A percentile compares a stretch with the other conserved stretches of the same genome.
Conservation (phyloP, 2,329 filamentous ascomycete species). For the Fusarium xylarioides region DNA sequence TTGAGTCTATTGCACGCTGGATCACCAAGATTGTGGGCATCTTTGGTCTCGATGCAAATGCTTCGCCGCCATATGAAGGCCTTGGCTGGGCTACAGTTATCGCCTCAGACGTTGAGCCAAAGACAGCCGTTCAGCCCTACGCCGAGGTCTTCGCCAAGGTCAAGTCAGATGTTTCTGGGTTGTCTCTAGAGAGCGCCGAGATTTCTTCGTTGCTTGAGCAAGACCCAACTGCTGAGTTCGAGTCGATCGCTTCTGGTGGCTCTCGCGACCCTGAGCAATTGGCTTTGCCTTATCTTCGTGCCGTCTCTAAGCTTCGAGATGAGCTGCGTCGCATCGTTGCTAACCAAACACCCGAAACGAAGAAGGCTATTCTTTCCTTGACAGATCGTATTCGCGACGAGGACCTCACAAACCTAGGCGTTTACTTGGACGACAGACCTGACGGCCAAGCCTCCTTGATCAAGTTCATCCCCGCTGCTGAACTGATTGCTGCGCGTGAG, state of each 20-base stretch:
- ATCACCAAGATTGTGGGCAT: constrained; percentile 85
- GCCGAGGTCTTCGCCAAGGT: constrained; percentile 56
- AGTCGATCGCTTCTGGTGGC: constrained; percentile 55
- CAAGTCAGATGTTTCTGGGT: constrained; percentile 54
- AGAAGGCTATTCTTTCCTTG: constrained; percentile 77
- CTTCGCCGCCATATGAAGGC: constrained; percentile 62
- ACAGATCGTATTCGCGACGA: constrained; percentile 84
- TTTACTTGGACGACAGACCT: constrained; percentile 88
- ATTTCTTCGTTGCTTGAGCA: constrained; percentile 55
- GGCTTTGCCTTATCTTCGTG: constrained; percentile 64
- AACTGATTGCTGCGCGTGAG: constrained; percentile 66
- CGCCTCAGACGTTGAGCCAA: constrained; percentile 54
- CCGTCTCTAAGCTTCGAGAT: constrained; percentile 66
- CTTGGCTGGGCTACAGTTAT: constrained; percentile 63
- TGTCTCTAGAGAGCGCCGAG: constrained; percentile 60
- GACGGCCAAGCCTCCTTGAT: constrained; percentile 76
- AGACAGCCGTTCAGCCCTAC: constrained; percentile 59
- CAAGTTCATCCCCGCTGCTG: constrained; percentile 66
- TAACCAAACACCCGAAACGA: constrained; percentile 57
- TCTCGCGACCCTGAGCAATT: constrained; percentile 62
- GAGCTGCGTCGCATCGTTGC: constrained; percentile 67
- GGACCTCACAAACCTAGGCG: constrained; percentile 81
- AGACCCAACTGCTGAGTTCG: constrained; percentile 58
- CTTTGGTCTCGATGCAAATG: constrained; percentile 78
- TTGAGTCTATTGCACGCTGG: constrained; percentile 74